Evolutionary conservation across 1,139 yeast species (phyloP).

Genomic region (Taiozyma onychis): DNA sequence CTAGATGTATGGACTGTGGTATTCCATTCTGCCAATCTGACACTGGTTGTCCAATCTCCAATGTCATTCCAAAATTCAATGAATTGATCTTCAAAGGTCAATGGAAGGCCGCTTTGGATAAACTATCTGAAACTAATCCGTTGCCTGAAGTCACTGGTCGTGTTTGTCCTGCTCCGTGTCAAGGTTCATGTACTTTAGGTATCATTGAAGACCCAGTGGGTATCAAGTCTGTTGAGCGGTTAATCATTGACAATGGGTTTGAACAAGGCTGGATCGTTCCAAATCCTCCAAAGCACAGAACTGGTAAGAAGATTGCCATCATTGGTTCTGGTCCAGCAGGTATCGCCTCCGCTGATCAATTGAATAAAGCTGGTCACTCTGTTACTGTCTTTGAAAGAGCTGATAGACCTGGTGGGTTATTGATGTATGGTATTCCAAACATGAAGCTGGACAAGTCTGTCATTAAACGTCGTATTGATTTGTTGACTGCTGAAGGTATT

Average conservation of each 20-base stretch:
- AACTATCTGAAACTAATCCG: slow-evolving; percentile 92
- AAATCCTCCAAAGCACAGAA: slow-evolving; percentile 67
- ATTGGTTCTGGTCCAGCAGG: slow-evolving; percentile 99
- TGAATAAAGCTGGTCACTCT: slow-evolving; percentile 90
- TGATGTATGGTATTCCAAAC: slow-evolving; percentile 99
- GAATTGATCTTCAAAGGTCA: slow-evolving; percentile 92
- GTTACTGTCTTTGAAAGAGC: slow-evolving; percentile 92
- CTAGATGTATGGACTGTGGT: slow-evolving; percentile 99
- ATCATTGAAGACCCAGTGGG: slow-evolving; percentile 95
- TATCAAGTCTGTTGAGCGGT: slow-evolving; percentile 92
- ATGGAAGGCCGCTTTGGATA: slow-evolving; percentile 91
- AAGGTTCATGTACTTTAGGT: slow-evolving; percentile 96
- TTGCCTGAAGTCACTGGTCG: slow-evolving; percentile 94
- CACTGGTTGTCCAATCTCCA: slow-evolving; percentile 96
- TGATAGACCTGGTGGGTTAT: slow-evolving; percentile 92
- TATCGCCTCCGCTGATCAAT: slow-evolving; percentile 92
- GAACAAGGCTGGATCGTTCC: slow-evolving; percentile 97
- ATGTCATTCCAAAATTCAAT: slow-evolving; percentile 97
- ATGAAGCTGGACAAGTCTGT: slow-evolving; percentile 94
- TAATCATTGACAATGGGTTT: slow-evolving; percentile 93
- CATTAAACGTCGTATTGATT: slow-evolving; percentile 89
- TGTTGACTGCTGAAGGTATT: slow-evolving; percentile 88
- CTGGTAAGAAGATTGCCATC: slow-evolving; percentile 80
- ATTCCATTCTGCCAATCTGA: slow-evolving; percentile 98
- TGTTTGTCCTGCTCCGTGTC: slow-evolving; percentile 99